Percentiles rank a stretch among this genome's conserved stretches.
Conservation (phyloP, 1,284 basidiomycete genomes). For the Coniophora puteana region DNA sequence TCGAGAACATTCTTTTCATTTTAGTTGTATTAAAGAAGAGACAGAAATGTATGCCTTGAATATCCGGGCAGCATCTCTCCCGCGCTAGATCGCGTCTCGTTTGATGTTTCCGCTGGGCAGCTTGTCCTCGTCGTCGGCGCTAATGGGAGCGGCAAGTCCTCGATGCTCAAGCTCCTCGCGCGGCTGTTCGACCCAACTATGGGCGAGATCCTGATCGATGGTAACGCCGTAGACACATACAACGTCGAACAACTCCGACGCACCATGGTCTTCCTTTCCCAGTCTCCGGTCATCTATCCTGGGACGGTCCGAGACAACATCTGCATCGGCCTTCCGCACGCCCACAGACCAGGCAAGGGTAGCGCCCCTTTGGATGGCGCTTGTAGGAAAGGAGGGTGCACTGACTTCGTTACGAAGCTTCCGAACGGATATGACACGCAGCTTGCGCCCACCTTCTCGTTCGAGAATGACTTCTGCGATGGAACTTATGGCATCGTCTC, state of each 20-base stretch:
- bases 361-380: conserved; percentile 30
- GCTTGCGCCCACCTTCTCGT: conserved; percentile 30
- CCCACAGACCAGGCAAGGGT: too few species aligned
- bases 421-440: conserved; percentile 30
- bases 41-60: conserved; percentile 36
- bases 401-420: conserved; percentile 30
- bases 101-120: conserved; percentile 40
- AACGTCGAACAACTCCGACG: conserved; percentile 27
- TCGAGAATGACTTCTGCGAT: conserved; percentile 12
- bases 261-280: conserved; percentile 34
- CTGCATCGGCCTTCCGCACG: conserved; percentile 26
- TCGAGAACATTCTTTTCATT: neutral
- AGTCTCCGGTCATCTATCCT: conserved; percentile 39
- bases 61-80: conserved; percentile 27
- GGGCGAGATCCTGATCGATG: conserved; percentile 40
- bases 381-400: conserved; percentile 32
- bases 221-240: conserved; percentile 23
- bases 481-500: conserved; percentile 17
- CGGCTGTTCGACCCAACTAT: conserved; percentile 34
- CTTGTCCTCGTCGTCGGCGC: conserved; percentile 43
- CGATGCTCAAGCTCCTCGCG: conserved; percentile 41
- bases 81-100: conserved; percentile 32
- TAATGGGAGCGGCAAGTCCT: conserved; percentile 49
- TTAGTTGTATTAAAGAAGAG: neutral
- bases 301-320: conserved; percentile 40